Evolutionary conservation across 2,329 filamentous ascomycete species (phyloP).

Genomic region (Aciculosporium take): DNA sequence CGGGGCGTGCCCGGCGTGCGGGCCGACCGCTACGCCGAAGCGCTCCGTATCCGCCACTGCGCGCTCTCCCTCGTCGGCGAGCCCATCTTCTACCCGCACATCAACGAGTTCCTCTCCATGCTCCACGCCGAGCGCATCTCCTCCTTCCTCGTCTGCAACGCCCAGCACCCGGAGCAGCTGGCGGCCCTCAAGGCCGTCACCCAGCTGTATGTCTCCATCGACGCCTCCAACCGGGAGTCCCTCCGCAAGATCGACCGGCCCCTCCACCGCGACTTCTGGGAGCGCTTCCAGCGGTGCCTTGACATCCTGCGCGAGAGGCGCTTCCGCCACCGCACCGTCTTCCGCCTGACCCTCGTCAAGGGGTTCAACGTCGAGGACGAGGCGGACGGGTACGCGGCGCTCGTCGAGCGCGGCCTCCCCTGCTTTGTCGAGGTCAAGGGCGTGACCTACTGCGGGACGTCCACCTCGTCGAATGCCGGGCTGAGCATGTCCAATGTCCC

Average conservation of each 20-base stretch:
- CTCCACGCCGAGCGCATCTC: constrained; percentile 79
- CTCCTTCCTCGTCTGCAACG: constrained; percentile 92
- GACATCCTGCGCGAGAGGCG: constrained; percentile 77
- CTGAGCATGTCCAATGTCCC: constrained; percentile 96
- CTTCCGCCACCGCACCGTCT: constrained; percentile 80
- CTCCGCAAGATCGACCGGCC: constrained; percentile 82
- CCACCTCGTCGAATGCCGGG: constrained; percentile 68
- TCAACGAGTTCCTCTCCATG: constrained; percentile 79
- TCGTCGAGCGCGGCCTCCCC: constrained; percentile 73
- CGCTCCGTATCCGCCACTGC: constrained; percentile 85
- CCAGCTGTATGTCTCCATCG: constrained; percentile 91
- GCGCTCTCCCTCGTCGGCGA: constrained; percentile 86
- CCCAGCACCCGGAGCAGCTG: constrained; percentile 86
- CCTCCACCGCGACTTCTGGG: constrained; percentile 93
- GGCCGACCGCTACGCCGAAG: constrained; percentile 82
- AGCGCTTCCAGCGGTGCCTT: constrained; percentile 80
- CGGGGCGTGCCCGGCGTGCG: constrained; percentile 85
- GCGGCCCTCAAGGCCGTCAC: constrained; percentile 72
- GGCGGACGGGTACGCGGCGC: constrained; percentile 73
- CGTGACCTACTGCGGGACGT: constrained; percentile 91
- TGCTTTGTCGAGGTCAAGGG: constrained; percentile 95
- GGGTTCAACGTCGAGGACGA: constrained; percentile 97
- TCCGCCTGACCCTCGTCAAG: constrained; percentile 88
- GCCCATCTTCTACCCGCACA: constrained; percentile 97
- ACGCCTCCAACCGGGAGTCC: constrained; percentile 80